These are phyloP conservation scores for Mycena rosella DNA, from an alignment of 768 basidiomycete species.

Conservation along the genomic window DNA sequence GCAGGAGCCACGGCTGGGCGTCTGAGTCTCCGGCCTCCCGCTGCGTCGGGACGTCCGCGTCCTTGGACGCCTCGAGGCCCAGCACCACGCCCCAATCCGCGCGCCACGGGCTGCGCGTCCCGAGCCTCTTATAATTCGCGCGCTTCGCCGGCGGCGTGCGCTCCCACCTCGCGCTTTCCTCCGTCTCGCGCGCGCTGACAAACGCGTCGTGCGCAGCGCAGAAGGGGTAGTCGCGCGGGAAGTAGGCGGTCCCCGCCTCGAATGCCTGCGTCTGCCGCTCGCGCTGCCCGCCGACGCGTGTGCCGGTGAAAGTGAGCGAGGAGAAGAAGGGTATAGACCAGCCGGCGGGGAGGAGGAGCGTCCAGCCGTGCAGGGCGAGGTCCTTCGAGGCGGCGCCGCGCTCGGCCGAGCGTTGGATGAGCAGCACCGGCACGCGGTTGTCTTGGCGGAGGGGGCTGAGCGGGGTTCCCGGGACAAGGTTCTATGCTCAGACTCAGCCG, in stretches of 20 bases:
- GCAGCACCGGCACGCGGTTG: conserved; percentile 84
- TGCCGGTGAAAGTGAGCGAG: conserved; percentile 86
- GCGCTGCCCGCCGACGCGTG: conserved; percentile 86
- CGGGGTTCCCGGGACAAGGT: conserved; percentile 80
- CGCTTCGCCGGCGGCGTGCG: conserved; percentile 91
- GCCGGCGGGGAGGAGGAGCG: conserved; percentile 85
- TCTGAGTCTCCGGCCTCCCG: conserved; percentile 55
- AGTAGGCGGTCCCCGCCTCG: conserved; percentile 81
- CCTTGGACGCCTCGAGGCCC: conserved; percentile 52
- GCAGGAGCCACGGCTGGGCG: conserved; percentile 75
- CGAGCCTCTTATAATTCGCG: conserved; percentile 74
- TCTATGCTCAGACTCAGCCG: conserved; percentile 54
- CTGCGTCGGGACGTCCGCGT: conserved; percentile 64
- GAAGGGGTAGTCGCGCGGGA: conserved; percentile 85
- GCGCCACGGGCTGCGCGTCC: conserved; percentile 77
- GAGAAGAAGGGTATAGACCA: conserved; percentile 93
- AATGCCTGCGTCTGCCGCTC: conserved; percentile 86
- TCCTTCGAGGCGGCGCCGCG: conserved; percentile 44
- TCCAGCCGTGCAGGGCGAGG: conserved; percentile 85
- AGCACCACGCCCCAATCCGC: conserved; percentile 83
- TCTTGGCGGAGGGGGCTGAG: conserved; percentile 80
- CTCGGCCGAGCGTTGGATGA: conserved; percentile 84
- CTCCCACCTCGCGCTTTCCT: conserved; percentile 76
- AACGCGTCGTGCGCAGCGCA: conserved; percentile 66
- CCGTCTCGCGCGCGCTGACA: conserved; percentile 59